phyloP scores from a whole-genome alignment of 2,329 filamentous ascomycete species.

The Metarhizium album region DNA sequence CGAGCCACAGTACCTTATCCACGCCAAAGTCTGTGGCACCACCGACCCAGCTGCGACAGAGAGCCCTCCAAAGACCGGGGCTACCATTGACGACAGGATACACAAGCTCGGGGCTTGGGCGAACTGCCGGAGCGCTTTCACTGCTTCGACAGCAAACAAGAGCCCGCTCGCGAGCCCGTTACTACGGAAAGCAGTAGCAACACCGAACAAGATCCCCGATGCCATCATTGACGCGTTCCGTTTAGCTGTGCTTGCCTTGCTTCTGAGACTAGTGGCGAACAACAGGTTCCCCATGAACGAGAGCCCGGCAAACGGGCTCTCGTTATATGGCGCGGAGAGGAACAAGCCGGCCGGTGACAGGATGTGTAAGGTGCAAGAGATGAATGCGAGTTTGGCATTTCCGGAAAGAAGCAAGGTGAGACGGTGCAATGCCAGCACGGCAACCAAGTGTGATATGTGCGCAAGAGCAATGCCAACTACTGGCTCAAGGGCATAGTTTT shows the following conservation, averaged over 20 bases:
- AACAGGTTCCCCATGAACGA: conserved; percentile 63
- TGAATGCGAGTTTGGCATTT: conserved; percentile 46
- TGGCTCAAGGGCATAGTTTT: conserved; percentile 21
- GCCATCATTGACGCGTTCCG: conserved; percentile 44
- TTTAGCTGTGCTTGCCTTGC: conserved; percentile 13
- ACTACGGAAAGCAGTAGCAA: conserved; percentile 64
- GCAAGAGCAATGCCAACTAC: conserved; percentile 56
- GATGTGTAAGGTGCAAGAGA: conserved; percentile 65
- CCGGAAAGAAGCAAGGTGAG: conserved; percentile 49
- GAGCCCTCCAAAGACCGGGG: conserved; percentile 55
- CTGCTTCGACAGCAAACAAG: conserved; percentile 55
- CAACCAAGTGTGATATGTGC: conserved; percentile 64
- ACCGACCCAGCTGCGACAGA: conserved; percentile 56
- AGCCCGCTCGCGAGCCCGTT: conserved; percentile 81
- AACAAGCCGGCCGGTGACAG: conserved; percentile 84
- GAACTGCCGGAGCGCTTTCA: conserved; percentile 25
- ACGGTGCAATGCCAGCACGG: conserved; percentile 60
- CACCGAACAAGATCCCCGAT: conserved; percentile 59
- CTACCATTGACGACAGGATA: conserved; percentile 40
- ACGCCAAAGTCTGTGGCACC: conserved; percentile 67
- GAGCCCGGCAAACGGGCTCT: conserved; percentile 68
- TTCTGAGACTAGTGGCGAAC: conserved; percentile 43
- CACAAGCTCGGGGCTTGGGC: conserved; percentile 17
- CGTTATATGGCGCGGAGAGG: conserved; percentile 74
- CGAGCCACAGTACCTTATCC: conserved; percentile 52